Conservation (phyloP, 2,329 filamentous ascomycete species). For the Podosphaera aphanis region DNA sequence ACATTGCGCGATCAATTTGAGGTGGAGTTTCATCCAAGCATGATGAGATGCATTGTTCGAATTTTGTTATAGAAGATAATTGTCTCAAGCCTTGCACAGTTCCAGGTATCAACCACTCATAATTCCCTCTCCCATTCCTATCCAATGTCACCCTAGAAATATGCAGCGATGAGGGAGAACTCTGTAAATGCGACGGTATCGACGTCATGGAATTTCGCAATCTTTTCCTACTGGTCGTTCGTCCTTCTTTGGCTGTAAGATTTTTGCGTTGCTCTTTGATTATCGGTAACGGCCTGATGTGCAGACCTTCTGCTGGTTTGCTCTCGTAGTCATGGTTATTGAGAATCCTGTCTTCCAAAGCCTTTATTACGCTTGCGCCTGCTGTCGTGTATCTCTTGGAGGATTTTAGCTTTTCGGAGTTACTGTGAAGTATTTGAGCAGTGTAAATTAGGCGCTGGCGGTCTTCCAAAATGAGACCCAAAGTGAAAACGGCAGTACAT, state of each 20-base stretch:
- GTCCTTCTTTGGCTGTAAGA: background rate
- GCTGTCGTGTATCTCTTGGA: conserved; percentile 19
- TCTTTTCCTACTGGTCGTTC: background rate
- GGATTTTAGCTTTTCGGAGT: conserved; percentile 27
- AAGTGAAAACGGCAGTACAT: conserved; percentile 25
- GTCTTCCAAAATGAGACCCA: conserved; percentile 28
- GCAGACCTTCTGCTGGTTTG: background rate
- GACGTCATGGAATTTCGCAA: background rate
- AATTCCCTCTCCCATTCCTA: background rate
- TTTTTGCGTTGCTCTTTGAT: background rate
- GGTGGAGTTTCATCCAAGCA: background rate
- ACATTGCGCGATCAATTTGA: background rate
- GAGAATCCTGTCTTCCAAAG: conserved; percentile 9
- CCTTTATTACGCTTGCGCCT: conserved; percentile 8
- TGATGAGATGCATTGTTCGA: background rate
- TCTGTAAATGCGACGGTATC: background rate
- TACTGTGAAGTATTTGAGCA: conserved; percentile 25
- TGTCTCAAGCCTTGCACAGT: background rate
- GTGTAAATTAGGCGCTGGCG: conserved; percentile 29
- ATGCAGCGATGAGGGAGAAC: background rate
- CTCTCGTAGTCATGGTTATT: conserved; percentile 6
- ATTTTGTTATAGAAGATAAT: background rate
- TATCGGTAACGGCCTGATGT: background rate
- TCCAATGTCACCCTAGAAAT: background rate
- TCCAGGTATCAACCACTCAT: background rate